Evolutionary conservation across 108 stramenopile species (phyloP).

Genomic region (Nitzschia putrida): DNA sequence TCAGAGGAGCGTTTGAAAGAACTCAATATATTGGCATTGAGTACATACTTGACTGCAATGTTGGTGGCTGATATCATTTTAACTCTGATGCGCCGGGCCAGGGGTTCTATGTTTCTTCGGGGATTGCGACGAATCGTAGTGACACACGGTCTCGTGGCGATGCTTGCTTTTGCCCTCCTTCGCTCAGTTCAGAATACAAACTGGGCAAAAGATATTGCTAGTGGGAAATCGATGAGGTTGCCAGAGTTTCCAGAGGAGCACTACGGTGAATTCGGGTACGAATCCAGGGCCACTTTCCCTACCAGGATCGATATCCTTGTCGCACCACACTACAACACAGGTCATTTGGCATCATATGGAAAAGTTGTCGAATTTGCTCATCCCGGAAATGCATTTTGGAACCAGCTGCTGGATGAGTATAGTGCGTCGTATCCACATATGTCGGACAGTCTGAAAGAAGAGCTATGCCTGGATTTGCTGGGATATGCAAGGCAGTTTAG

Average conservation of each 20-base stretch:
- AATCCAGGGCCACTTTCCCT: conserved; percentile 30
- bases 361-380: conserved; percentile 44
- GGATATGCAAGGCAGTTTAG: conserved; percentile 7
- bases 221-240: conserved; percentile 32
- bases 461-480: conserved; percentile 25
- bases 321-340: conserved; percentile 27
- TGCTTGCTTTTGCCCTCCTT: conserved; percentile 18
- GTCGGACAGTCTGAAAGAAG: conserved; percentile 16
- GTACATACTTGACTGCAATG: conserved; percentile 5
- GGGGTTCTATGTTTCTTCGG: background rate
- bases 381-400: conserved; percentile 51
- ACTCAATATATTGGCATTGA: conserved; percentile 17
- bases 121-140: conserved; percentile 24
- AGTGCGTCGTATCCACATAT: conserved; percentile 21
- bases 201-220: conserved; percentile 48
- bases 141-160: conserved; percentile 26
- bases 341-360: conserved; percentile 42
- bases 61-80: conserved; percentile 1
- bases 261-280: background rate
- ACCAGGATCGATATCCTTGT: conserved; percentile 40
- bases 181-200: conserved; percentile 29
- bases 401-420: conserved; percentile 16
- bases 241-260: conserved; percentile 6
- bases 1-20: conserved; percentile 14
- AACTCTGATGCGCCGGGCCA: background rate